phyloP scores from a whole-genome alignment of 2,329 filamentous ascomycete species.

The Blastomyces silverae region DNA sequence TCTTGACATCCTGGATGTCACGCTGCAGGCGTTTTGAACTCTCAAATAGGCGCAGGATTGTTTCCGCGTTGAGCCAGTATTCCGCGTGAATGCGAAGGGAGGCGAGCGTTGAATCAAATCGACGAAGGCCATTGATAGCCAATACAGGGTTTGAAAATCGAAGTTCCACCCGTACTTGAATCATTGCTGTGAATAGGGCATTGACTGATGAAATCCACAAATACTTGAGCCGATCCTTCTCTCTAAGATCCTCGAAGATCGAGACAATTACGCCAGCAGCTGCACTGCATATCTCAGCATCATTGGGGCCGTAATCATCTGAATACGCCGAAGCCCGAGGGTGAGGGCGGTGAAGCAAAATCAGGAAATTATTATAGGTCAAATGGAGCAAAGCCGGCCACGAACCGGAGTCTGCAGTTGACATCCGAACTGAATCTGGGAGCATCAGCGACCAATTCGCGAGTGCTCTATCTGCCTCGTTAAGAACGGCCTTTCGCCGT shows the following conservation, averaged over 20 bases:
- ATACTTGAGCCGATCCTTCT: slow-evolving; percentile 39
- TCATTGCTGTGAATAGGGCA: slow-evolving; percentile 43
- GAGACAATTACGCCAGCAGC: slow-evolving; percentile 42
- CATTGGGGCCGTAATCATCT: slow-evolving; percentile 42
- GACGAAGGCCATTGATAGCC: slow-evolving; percentile 41
- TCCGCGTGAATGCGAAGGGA: slow-evolving; percentile 39
- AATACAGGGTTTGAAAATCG: slow-evolving; percentile 43
- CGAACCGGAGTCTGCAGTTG: slow-evolving; percentile 38
- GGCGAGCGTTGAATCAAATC: slow-evolving; percentile 40
- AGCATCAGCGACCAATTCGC: slow-evolving; percentile 40
- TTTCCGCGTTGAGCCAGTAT: slow-evolving; percentile 41
- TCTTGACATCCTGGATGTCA: slow-evolving; percentile 36
- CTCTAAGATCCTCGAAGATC: slow-evolving; percentile 41
- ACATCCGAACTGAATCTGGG: slow-evolving; percentile 38
- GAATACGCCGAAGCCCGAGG: slow-evolving; percentile 40
- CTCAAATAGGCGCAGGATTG: slow-evolving; percentile 40
- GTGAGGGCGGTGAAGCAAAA: slow-evolving; percentile 42
- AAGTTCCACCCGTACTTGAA: slow-evolving; percentile 42
- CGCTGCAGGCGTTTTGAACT: slow-evolving; percentile 40
- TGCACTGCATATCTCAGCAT: slow-evolving; percentile 43
- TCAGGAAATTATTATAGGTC: slow-evolving; percentile 43
- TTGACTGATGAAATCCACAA: slow-evolving; percentile 43
- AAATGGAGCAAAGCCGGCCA: slow-evolving; percentile 43
- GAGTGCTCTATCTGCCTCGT: slow-evolving; percentile 38
- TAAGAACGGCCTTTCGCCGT: slow-evolving; percentile 38